Evolutionary conservation across 495 filamentous ascomycete genomes (phyloP).

Genomic region (Xylaria sp.): DNA sequence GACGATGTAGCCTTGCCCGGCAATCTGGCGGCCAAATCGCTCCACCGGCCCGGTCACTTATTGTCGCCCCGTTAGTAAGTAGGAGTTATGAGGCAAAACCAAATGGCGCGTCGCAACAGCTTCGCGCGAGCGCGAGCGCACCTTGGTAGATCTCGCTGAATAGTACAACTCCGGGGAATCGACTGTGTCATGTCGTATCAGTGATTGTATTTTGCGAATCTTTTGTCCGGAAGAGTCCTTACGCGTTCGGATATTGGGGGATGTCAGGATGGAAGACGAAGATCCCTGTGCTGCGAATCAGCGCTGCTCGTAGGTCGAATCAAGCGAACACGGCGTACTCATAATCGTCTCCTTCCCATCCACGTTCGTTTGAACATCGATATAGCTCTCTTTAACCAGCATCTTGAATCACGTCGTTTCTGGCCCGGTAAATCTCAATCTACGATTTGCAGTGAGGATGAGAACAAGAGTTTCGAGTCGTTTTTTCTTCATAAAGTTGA

Average conservation of each 20-base stretch:
- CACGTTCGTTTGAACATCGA: slow-evolving; percentile 49
- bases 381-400: slow-evolving; percentile 55
- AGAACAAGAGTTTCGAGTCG: slow-evolving; percentile 1
- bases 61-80: slow-evolving; percentile 9
- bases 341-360: slow-evolving; percentile 57
- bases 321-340: slow-evolving; percentile 42
- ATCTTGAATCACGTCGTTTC: slow-evolving; percentile 38
- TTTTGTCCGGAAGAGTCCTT: slow-evolving; percentile 34
- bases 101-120: not conserved
- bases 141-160: slow-evolving; percentile 98
- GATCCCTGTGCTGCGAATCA: slow-evolving; percentile 64
- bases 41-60: slow-evolving; percentile 90
- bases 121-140: slow-evolving; percentile 40
- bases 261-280: slow-evolving; percentile 89
- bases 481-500: not conserved
- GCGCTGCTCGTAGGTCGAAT: slow-evolving; percentile 20
- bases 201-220: slow-evolving; percentile 17
- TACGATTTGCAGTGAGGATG: not conserved
- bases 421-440: not conserved
- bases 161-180: slow-evolving; percentile 88
- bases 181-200: slow-evolving; percentile 48
- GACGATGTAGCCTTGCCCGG: slow-evolving; percentile 91
- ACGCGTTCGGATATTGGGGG: slow-evolving; percentile 82
- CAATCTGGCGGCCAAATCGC: slow-evolving; percentile 90
- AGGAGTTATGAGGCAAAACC: slow-evolving; percentile 26